These are phyloP conservation scores for Botrytis sinoallii DNA, from an alignment of 2,329 filamentous ascomycete species.

Conservation along the genomic window DNA sequence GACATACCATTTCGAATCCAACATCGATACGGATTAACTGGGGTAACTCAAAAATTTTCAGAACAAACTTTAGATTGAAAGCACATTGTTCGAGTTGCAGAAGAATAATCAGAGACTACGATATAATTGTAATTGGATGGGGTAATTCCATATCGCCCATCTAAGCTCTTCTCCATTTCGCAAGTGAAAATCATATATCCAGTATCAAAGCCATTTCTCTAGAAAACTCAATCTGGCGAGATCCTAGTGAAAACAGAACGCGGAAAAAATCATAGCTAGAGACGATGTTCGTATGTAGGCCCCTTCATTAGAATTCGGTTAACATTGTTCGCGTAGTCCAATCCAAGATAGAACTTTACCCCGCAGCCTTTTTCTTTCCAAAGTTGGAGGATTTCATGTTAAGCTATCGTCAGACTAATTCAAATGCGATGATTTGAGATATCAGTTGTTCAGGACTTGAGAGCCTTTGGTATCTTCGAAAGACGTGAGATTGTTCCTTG, in stretches of 20 bases:
- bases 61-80: not conserved
- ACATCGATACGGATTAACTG: not conserved
- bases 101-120: not conserved
- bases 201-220: not conserved
- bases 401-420: not conserved
- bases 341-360: not conserved
- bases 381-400: not conserved
- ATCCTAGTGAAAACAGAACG: not conserved
- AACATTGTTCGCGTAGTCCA: not conserved
- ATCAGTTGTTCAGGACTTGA: not conserved
- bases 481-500: not conserved
- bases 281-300: not conserved
- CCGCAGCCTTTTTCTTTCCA: not conserved
- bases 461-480: not conserved
- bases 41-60: not conserved
- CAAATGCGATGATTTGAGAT: not conserved
- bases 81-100: not conserved
- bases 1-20: not conserved
- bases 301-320: not conserved
- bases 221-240: not conserved
- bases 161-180: not conserved
- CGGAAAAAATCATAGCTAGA: not conserved
- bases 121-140: fast-evolving
- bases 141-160: not conserved
- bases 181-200: not conserved